A percentile compares a stretch with the other conserved stretches of the same genome.
Evolutionary conservation across 2,329 filamentous ascomycete species (phyloP).

Genomic region (Clonostachys solani): DNA sequence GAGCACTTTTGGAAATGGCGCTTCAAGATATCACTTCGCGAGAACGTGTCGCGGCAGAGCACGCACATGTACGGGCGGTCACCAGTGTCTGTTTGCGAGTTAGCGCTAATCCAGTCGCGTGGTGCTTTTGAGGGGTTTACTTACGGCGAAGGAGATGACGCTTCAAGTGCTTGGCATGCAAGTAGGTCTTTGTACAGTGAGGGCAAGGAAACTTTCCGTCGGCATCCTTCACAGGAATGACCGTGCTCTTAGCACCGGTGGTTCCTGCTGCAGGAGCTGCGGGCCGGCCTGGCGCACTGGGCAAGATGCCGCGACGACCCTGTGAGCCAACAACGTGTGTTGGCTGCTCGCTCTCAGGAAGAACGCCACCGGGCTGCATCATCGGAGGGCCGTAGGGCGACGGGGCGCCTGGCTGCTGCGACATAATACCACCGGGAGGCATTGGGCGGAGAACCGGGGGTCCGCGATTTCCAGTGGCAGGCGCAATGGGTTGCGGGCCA

Average conservation of each 20-base stretch:
- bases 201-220: conserved; percentile 98
- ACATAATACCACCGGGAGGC: conserved; percentile 62
- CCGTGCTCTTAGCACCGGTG: conserved; percentile 68
- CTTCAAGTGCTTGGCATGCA: conserved; percentile 96
- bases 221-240: conserved; percentile 90
- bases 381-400: conserved; percentile 58
- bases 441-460: conserved; percentile 65
- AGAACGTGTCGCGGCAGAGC: conserved; percentile 96
- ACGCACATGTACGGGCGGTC: conserved; percentile 98
- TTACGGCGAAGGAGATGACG: conserved; percentile 93
- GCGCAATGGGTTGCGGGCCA: conserved; percentile 73
- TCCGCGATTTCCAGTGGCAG: conserved; percentile 56
- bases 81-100: conserved; percentile 69
- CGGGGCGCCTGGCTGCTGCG: conserved; percentile 45
- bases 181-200: conserved; percentile 96
- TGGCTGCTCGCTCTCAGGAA: conserved; percentile 57
- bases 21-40: conserved; percentile 95
- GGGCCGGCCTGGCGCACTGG: conserved; percentile 82
- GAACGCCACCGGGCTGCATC: conserved; percentile 39
- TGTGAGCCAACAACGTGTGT: conserved; percentile 95
- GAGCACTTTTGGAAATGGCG: conserved; percentile 99
- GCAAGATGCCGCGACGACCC: conserved; percentile 84
- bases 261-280: conserved; percentile 69
- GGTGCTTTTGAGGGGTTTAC: conserved; percentile 30
- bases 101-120: background rate